A percentile compares a stretch with the other conserved stretches of the same genome.
These are phyloP conservation scores for Sarocladium strictum DNA, from an alignment of 2,329 filamentous ascomycete species.

Conservation along the genomic window DNA sequence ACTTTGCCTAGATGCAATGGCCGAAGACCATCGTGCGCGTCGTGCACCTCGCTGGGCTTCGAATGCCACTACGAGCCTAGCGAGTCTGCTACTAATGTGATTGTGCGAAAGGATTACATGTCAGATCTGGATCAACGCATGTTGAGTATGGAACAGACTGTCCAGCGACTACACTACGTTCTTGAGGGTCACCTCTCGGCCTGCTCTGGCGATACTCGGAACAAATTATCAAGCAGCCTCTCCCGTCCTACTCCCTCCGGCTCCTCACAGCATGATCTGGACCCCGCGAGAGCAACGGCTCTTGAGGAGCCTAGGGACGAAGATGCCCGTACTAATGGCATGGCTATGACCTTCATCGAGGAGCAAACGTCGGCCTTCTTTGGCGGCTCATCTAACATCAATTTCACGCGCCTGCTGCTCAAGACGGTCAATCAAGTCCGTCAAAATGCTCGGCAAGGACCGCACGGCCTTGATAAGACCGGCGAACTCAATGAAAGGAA, in stretches of 20 bases:
- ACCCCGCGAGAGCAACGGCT: background rate
- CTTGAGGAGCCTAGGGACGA: background rate
- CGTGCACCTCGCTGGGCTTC: background rate
- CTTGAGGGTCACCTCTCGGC: constrained; percentile 3
- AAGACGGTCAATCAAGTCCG: background rate
- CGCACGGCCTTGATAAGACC: background rate
- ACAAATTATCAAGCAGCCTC: background rate
- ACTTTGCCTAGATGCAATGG: background rate
- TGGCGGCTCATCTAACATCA: background rate
- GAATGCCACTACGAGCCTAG: constrained; percentile 1
- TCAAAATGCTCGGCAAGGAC: background rate
- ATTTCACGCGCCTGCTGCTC: background rate
- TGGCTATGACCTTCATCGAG: background rate
- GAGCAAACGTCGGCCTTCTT: background rate
- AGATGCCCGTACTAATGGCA: background rate
- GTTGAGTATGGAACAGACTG: background rate
- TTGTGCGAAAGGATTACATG: constrained; percentile 2
- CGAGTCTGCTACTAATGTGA: background rate
- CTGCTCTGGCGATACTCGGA: background rate
- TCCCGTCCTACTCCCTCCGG: background rate
- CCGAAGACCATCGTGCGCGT: background rate
- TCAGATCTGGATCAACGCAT: background rate
- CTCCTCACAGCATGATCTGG: background rate
- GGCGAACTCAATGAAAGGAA: background rate
- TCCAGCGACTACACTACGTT: background rate